Evolutionary conservation across 2,329 filamentous ascomycete species (phyloP).

Genomic region (Paramyrothecium sp.): DNA sequence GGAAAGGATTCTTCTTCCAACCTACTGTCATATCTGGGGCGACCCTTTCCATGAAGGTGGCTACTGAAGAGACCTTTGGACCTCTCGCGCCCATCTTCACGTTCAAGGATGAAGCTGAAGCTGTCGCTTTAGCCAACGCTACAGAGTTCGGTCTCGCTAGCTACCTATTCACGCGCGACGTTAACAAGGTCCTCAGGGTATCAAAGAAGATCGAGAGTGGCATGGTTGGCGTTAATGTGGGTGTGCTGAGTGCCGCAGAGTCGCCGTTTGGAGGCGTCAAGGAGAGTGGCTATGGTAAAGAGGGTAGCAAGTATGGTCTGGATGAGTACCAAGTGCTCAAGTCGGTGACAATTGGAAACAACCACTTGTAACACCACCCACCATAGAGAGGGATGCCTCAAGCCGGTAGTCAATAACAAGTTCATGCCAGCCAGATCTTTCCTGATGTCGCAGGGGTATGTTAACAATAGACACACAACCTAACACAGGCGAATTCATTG

Average conservation of each 20-base stretch:
- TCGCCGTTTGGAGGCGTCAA: constrained; percentile 33
- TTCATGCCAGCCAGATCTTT: too few relatives aligned
- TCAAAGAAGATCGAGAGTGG: constrained; percentile 59
- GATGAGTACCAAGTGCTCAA: constrained; percentile 47
- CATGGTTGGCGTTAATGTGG: constrained; percentile 58
- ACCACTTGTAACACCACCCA: constrained; percentile 13
- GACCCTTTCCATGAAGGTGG: constrained; percentile 25
- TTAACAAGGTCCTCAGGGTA: constrained; percentile 40
- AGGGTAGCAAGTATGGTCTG: constrained; percentile 43
- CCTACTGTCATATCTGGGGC: constrained; percentile 67
- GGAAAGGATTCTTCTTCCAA: constrained; percentile 64
- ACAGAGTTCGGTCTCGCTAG: constrained; percentile 35
- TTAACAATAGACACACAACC: too few relatives aligned
- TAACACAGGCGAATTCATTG: too few relatives aligned
- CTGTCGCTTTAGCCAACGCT: constrained; percentile 34
- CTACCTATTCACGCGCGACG: constrained; percentile 30
- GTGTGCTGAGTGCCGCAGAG: constrained; percentile 30
- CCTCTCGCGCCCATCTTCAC: constrained; percentile 24
- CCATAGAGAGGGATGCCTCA: too few relatives aligned
- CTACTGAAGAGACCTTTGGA: constrained; percentile 29
- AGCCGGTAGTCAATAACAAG: too few relatives aligned
- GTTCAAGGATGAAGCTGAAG: constrained; percentile 37
- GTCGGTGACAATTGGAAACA: constrained; percentile 33
- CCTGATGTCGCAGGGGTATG: too few relatives aligned
- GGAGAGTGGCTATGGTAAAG: constrained; percentile 33